phyloP scores from a whole-genome alignment of 2,329 filamentous ascomycete species.

The Cercospora nicotianae region DNA sequence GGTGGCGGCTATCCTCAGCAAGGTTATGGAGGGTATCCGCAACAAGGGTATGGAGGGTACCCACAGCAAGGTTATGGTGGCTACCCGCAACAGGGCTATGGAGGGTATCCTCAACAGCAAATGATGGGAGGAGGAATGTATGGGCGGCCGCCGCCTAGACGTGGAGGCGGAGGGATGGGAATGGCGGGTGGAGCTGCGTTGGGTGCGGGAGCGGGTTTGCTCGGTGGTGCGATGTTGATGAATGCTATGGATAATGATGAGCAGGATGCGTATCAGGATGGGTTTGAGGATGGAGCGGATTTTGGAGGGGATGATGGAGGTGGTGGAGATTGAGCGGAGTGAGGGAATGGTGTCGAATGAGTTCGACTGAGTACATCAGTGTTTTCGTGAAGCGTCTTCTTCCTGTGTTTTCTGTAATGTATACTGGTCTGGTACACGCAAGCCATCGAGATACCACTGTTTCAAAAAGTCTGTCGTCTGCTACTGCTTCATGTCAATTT shows the following conservation, averaged over 20 bases:
- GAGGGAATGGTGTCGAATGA: neutral
- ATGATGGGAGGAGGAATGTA: constrained; percentile 29
- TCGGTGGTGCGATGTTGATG: constrained; percentile 74
- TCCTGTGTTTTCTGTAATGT: neutral
- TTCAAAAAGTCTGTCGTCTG: neutral
- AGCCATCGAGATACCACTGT: neutral
- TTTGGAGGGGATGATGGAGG: constrained; percentile 38
- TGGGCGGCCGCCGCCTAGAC: constrained; percentile 46
- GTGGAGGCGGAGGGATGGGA: constrained; percentile 59
- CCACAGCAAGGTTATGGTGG: constrained; percentile 42
- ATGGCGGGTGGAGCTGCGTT: constrained; percentile 71
- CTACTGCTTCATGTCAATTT: neutral
- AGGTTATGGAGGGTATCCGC: constrained; percentile 30
- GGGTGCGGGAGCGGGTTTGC: constrained; percentile 75
- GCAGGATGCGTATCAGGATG: constrained; percentile 49
- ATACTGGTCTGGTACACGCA: neutral
- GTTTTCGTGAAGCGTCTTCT: neutral
- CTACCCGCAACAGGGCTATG: constrained; percentile 34
- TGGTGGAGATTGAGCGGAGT: constrained; percentile 34
- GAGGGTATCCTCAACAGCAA: constrained; percentile 44
- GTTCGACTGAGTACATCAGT: neutral
- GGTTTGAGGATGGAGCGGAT: constrained; percentile 36
- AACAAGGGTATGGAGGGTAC: constrained; percentile 34
- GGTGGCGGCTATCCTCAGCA: constrained; percentile 42
- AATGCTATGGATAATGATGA: constrained; percentile 58